Evolutionary conservation across 1,284 basidiomycete species (phyloP), one percentile per base, ranked within the genome.

Genomic region (Heterobasidion parviporum): DNA sequence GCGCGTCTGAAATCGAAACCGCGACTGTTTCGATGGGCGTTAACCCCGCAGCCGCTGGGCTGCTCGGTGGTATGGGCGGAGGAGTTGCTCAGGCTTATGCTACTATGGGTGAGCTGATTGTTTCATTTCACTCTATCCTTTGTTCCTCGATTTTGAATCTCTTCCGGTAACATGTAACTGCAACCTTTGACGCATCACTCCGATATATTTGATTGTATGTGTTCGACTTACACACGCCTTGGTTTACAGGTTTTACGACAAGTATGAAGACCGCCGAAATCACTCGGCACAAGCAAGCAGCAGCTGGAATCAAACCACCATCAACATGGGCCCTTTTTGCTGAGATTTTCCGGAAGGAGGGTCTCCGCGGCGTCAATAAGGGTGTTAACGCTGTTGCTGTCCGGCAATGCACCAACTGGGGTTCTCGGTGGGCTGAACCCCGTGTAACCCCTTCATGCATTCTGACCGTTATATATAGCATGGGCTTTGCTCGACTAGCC

Each of bases 241-340:
- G 14, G 26, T 10, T 57, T 44, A 54, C 59, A 95, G 93, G 94
- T 65, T 94, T 98, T 78, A 97, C 93, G 72, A 98, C 95, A 48
- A 95, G 92, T 70, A 96, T 96, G 94, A 97, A 97, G 74, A 96
- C 94, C 15, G 97, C 91, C 63, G 97, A 99, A 73, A 99, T 99
- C 64, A 99, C 97, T 44, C 88, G 97, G 63, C 90, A 93, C 70
- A 99, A 99, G 75, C 91, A 94, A 67, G 88, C 86, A n/a, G 84
- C 85, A n/a, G 70, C 83, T 33, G 97, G 97, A 49, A 81, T 89
- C 52, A 90, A 92, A 68, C 92, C 93, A 9, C 93, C 92, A 50
- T 96, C 93, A 48, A 99, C 95, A 6, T 97, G 92, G 85, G 88
- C 87, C 54, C 87, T 98, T 47, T 98, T 99, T 67, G 84, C 78